Evolutionary conservation across 805 yeast species (phyloP), one percentile per base, ranked within the genome.

Genomic region (Pichia scutulata): DNA sequence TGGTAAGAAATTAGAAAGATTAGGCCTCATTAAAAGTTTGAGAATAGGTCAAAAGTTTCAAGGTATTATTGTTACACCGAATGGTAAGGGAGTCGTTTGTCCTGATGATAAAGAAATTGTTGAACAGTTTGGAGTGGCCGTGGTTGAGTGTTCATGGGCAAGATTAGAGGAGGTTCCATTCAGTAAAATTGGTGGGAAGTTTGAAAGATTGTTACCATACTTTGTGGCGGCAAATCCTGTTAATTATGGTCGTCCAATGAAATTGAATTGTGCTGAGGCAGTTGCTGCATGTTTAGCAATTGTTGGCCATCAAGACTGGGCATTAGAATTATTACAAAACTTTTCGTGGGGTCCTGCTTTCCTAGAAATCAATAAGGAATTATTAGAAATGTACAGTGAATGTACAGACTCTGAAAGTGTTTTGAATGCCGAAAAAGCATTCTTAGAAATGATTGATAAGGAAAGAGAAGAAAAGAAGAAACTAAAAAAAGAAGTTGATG

Each of bases 61-160:
- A 52, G 99, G 99, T 8, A 67, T 93, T 4, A 88, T 92, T 8
- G 95, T 93, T 1, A 82, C 97, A 23, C 98, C 99, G 0, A 89
- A 89, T 61, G 99, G 97, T 14, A 84, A 82, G 60, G 76, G 80
- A 7, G 90, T 89, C 1, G 96, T 93, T 1, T 88, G 96, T 64
- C 98, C 98, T 0, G 75, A 85, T 57, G 99, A 93, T 65, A 62
- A 68, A 40, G 86, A 79, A 44, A 74, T 88, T 13, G 96, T 89
- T 0, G 95, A 86, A 59, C 73, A 73, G 26, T 63, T 72, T 40
- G 99, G 99, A 37, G 93, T 89, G n/a, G 96, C 99, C 0, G 99
- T 93, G 9, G 98, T 93, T 2, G 99, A 93, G 65, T 92, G 98
- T 68, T 89, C 97, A 2, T 93, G 99, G 99, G 99, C 99, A 0